A percentile compares a stretch with the other conserved stretches of the same genome.
Conservation (phyloP, 805 yeast species). For the Yarrowia hollandica region DNA sequence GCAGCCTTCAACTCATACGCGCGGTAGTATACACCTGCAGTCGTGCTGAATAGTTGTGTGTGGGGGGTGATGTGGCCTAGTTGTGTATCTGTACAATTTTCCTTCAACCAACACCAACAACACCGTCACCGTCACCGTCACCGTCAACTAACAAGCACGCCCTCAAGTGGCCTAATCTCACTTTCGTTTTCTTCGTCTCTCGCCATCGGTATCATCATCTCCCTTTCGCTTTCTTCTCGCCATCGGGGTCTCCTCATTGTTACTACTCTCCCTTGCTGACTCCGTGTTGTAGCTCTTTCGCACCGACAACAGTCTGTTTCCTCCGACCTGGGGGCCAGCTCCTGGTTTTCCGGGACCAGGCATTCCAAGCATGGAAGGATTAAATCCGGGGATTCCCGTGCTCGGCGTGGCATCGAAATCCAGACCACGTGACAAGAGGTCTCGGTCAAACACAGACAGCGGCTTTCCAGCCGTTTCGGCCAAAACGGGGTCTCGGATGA, state of each 20-base stretch:
- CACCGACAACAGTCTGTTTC: slow-evolving; percentile 14
- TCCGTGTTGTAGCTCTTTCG: slow-evolving; percentile 15
- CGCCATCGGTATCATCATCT: slow-evolving; percentile 18
- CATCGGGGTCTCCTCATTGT: slow-evolving; percentile 24
- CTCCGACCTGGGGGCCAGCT: not conserved
- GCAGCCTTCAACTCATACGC: too few species aligned
- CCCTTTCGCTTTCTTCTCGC: slow-evolving; percentile 15
- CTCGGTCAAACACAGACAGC: slow-evolving; percentile 51
- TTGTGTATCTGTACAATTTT: too few species aligned
- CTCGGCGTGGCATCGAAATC: slow-evolving; percentile 64
- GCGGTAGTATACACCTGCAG: too few species aligned
- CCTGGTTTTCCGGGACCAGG: slow-evolving; percentile 23
- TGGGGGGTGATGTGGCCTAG: too few species aligned
- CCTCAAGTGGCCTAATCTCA: slow-evolving; percentile 4
- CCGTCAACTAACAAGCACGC: too few species aligned
- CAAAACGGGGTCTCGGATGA: slow-evolving; percentile 34
- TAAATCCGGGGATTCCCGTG: slow-evolving; percentile 77
- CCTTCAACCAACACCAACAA: too few species aligned
- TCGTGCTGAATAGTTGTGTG: too few species aligned
- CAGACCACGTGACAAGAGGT: slow-evolving; percentile 52
- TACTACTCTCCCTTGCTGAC: slow-evolving; percentile 20
- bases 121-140: too few species aligned
- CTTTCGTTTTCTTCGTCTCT: slow-evolving; percentile 14
- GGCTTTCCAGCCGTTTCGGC: slow-evolving; percentile 44
- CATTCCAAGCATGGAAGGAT: slow-evolving; percentile 52